A percentile compares a stretch with the other conserved stretches of the same genome.
phyloP scores from a whole-genome alignment of 345 rosid species.

The Orychophragmus violaceus region DNA sequence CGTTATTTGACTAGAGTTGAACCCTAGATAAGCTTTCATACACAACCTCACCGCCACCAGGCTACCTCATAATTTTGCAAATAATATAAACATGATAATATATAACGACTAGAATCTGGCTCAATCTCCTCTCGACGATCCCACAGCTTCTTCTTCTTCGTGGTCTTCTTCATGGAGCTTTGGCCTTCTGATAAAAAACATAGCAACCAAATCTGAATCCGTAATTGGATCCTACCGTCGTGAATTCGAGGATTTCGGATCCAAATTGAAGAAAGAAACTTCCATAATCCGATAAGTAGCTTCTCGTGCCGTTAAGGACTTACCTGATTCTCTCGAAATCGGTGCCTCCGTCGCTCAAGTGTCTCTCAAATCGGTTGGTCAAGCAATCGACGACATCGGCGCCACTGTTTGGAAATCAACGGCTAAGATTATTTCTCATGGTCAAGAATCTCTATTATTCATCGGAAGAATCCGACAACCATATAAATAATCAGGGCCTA shows the following conservation, averaged over 20 bases:
- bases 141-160: neutral
- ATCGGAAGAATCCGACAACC: constrained; percentile 21
- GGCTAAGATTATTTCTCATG: constrained; percentile 56
- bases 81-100: too few species aligned
- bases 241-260: constrained; percentile 63
- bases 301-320: constrained; percentile 64
- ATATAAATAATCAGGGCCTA: neutral
- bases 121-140: constrained; percentile 2
- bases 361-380: constrained; percentile 68
- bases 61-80: too few species aligned
- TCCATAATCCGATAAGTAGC: constrained; percentile 56
- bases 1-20: too few species aligned
- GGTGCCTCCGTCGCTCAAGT: constrained; percentile 78
- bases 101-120: too few species aligned
- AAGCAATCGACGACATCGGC: constrained; percentile 75
- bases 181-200: constrained; percentile 43
- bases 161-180: constrained; percentile 50
- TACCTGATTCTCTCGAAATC: constrained; percentile 56
- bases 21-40: too few species aligned
- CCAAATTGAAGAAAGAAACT: constrained; percentile 65
- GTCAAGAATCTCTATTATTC: constrained; percentile 41
- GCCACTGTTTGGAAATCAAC: constrained; percentile 68
- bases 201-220: constrained; percentile 56
- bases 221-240: constrained; percentile 58
- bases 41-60: too few species aligned